These are phyloP conservation scores for Linnemannia elongata DNA, from an alignment of 192 early-diverging fungal species.

Conservation along the genomic window DNA sequence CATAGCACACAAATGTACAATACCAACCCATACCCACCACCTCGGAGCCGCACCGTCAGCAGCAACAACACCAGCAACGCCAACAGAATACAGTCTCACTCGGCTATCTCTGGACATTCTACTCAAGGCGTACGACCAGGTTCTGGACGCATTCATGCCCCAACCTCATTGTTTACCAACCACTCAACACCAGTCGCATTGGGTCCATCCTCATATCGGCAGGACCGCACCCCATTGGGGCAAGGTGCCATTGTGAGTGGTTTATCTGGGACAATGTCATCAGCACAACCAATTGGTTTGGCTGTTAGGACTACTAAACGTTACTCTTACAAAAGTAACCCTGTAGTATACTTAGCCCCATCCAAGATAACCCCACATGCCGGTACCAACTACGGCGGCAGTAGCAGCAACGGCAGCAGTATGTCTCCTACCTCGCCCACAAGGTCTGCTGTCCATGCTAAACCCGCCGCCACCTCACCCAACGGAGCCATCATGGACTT, in stretches of 20 bases:
- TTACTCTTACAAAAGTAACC: slow-evolving; percentile 45
- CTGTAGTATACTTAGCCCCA: slow-evolving; percentile 35
- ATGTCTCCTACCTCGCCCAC: not conserved
- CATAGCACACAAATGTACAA: slow-evolving; percentile 45
- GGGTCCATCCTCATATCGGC: slow-evolving; percentile 9
- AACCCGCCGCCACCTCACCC: slow-evolving; percentile 11
- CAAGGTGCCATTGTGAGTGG: slow-evolving; percentile 2
- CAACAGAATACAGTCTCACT: not conserved
- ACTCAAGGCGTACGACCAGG: not conserved
- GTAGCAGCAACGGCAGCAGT: not conserved
- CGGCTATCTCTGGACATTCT: not conserved
- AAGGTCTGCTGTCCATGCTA: not conserved
- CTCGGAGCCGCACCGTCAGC: slow-evolving; percentile 16
- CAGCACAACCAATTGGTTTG: not conserved
- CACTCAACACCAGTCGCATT: not conserved
- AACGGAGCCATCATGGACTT: slow-evolving; percentile 44
- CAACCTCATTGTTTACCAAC: slow-evolving; percentile 11
- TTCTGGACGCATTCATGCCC: slow-evolving; percentile 18
- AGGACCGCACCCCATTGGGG: not conserved
- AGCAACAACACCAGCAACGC: not conserved
- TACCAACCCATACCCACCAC: slow-evolving; percentile 38
- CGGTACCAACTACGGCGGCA: not conserved
- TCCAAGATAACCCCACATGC: not conserved
- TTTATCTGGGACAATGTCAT: slow-evolving; percentile 8
- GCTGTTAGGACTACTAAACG: slow-evolving; percentile 16